Evolutionary conservation across 2,329 filamentous ascomycete species (phyloP).

Genomic region (Aspergillus calidoustus): DNA sequence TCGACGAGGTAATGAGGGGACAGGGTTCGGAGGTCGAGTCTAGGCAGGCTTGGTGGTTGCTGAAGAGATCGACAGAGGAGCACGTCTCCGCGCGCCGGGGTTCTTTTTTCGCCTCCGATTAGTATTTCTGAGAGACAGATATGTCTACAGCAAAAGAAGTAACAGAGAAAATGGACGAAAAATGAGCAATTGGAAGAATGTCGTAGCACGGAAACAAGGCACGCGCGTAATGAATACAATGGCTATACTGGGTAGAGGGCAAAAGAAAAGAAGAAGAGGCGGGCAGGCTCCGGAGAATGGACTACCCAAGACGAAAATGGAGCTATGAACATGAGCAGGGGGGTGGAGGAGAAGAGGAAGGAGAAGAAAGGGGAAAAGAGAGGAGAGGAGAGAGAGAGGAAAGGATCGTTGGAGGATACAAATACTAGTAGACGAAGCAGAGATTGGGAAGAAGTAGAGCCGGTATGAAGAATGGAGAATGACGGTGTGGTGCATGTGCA

Average conservation of each 20-base stretch:
- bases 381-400: conserved; percentile 18
- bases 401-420: conserved; percentile 29
- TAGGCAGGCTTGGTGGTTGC: conserved; percentile 14
- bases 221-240: conserved; percentile 14
- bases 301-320: conserved; percentile 10
- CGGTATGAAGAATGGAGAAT: conserved; percentile 6
- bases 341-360: conserved; percentile 5
- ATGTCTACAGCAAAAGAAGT: conserved; percentile 3
- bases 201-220: conserved; percentile 18
- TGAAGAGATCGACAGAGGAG: conserved; percentile 25
- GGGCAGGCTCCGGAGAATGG: conserved; percentile 1
- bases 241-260: conserved; percentile 12
- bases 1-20: conserved; percentile 5
- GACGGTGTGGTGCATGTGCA: conserved; percentile 5
- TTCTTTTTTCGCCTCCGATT: conserved; percentile 11
- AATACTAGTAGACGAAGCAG: conserved; percentile 12
- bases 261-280: conserved; percentile 1
- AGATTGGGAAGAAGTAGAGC: not conserved
- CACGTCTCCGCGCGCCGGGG: conserved; percentile 10
- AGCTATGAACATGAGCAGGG: conserved; percentile 16
- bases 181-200: conserved; percentile 24
- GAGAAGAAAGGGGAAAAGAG: conserved; percentile 4
- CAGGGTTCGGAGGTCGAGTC: conserved; percentile 15
- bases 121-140: not conserved
- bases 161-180: conserved; percentile 11